phyloP scores from a whole-genome alignment of 495 filamentous ascomycete genomes.

The Rusavskia elegans region DNA sequence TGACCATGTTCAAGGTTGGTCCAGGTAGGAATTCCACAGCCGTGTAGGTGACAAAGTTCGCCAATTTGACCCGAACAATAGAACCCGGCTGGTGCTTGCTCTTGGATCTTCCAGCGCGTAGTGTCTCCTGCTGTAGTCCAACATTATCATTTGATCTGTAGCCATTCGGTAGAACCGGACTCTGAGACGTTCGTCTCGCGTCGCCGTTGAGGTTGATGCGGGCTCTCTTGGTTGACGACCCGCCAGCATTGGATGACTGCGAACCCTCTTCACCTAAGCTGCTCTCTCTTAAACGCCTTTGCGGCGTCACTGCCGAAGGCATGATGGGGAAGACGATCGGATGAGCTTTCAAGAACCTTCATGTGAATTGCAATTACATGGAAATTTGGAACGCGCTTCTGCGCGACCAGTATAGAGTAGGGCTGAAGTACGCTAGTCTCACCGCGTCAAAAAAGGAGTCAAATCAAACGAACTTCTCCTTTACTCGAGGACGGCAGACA shows the following conservation, averaged over 20 bases:
- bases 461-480: no score
- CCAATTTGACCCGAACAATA: constrained; percentile 72
- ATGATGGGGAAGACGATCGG: not conserved
- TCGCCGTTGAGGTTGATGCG: constrained; percentile 11
- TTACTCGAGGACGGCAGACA: no score
- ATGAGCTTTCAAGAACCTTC: no score
- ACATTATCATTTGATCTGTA: not conserved
- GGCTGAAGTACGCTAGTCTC: not conserved
- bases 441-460: not conserved
- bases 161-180: constrained; percentile 2
- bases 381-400: not conserved
- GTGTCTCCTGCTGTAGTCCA: constrained; percentile 4
- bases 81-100: constrained; percentile 55
- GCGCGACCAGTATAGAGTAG: not conserved
- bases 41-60: constrained; percentile 93
- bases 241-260: not conserved
- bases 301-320: constrained; percentile 1
- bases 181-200: constrained; percentile 1
- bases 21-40: constrained; percentile 78
- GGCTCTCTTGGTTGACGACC: constrained; percentile 5
- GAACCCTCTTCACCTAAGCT: not conserved
- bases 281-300: not conserved
- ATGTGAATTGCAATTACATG: no score
- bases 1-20: constrained; percentile 94
- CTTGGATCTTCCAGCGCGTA: not conserved